These are phyloP conservation scores for Nakaseomyces delphensis DNA, from an alignment of 1,139 yeast species.

Conservation along the genomic window DNA sequence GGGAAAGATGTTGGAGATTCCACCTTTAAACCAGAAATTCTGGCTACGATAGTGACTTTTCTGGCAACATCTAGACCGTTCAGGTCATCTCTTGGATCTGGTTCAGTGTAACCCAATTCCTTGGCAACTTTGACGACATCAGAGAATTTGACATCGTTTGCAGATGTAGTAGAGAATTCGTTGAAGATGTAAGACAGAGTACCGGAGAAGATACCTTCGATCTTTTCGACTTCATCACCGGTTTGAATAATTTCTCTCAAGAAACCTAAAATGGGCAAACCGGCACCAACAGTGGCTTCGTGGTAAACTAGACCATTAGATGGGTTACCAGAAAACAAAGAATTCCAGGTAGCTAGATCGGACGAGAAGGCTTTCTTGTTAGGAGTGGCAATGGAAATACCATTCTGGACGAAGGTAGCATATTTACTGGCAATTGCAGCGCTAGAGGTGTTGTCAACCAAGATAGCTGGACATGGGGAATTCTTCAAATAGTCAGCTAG, in stretches of 20 bases:
- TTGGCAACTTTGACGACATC: constrained; percentile 86
- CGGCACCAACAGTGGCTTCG: constrained; percentile 99
- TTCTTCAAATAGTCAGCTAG: constrained; percentile 54
- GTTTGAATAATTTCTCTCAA: constrained; percentile 79
- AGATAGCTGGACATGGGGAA: constrained; percentile 66
- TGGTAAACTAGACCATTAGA: constrained; percentile 75
- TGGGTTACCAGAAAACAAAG: constrained; percentile 50
- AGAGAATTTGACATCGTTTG: constrained; percentile 64
- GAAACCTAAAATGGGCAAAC: constrained; percentile 86
- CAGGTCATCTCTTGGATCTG: constrained; percentile 97
- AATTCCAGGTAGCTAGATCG: constrained; percentile 63
- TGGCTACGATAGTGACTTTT: constrained; percentile 89
- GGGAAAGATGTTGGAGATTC: constrained; percentile 95
- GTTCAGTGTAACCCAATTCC: constrained; percentile 91
- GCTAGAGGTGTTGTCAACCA: constrained; percentile 91
- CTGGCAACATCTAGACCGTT: constrained; percentile 98
- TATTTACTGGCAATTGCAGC: constrained; percentile 66
- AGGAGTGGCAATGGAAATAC: constrained; percentile 94
- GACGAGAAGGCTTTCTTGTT: constrained; percentile 97
- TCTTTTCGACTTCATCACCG: constrained; percentile 82
- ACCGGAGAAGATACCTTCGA: constrained; percentile 96
- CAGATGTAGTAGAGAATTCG: constrained; percentile 67
- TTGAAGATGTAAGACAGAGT: constrained; percentile 94
- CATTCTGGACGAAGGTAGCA: constrained; percentile 61
- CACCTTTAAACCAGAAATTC: constrained; percentile 79